Evolutionary conservation across 2,329 filamentous ascomycete species (phyloP).

Genomic region (Magnaporthales sp.): DNA sequence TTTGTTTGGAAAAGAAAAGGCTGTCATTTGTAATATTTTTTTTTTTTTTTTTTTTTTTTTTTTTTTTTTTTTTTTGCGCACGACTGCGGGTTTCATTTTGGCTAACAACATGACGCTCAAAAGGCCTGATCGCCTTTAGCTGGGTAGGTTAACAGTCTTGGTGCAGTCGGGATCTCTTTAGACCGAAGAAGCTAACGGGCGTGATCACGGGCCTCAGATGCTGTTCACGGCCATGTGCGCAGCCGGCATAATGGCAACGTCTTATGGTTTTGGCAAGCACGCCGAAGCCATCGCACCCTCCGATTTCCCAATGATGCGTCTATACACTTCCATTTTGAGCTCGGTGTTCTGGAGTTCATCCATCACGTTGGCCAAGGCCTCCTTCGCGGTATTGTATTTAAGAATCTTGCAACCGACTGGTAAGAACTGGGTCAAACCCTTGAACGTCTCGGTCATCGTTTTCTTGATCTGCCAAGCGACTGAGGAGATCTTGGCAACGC

Average conservation of each 20-base stretch:
- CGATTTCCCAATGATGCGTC: background rate
- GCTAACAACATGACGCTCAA: background rate
- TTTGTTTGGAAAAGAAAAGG: too few relatives aligned
- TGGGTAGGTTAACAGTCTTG: background rate
- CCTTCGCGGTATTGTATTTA: constrained; percentile 10
- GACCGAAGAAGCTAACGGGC: background rate
- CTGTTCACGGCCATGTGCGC: background rate
- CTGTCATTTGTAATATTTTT: too few relatives aligned
- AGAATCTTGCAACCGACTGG: constrained; percentile 6
- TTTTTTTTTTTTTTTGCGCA: too few relatives aligned
- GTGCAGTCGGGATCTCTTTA: too few relatives aligned
- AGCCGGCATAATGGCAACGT: background rate
- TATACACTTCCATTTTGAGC: background rate
- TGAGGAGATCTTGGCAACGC: constrained; percentile 8
- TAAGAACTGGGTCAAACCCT: background rate
- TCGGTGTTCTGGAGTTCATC: constrained; percentile 7
- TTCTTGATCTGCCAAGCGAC: constrained; percentile 8
- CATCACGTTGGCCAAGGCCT: constrained; percentile 7
- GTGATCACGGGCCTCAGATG: background rate
- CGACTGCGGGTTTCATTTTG: background rate
- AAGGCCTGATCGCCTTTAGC: background rate
- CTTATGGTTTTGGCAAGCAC: background rate
- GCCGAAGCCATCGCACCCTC: background rate
- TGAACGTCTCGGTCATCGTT: constrained; percentile 7
- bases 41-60: too few relatives aligned